Base-by-base conservation (phyloP, 352 stramenopile genomes). In the Phytopythium boreale region DNA sequence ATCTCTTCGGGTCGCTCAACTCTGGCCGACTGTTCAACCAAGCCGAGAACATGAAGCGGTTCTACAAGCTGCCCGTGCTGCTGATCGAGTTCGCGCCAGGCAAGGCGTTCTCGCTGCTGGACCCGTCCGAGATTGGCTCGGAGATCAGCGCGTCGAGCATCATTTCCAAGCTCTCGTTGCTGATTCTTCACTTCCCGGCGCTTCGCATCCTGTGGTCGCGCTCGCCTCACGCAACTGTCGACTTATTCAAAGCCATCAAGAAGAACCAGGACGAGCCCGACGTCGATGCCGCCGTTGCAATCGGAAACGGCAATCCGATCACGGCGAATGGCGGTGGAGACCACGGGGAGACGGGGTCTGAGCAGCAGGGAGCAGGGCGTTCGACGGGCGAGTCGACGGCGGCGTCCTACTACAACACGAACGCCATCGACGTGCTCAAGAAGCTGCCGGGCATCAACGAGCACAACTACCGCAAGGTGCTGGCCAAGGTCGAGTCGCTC, bases 11-110 rank as follows among this genome's bases (percentile, higher is more conserved):
- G 22, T 98, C 92, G 39, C 92, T 99, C 68, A 93, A 93, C 49
- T 98, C 89, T 39, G 97, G 97, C 6, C 75, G 97, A 59, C 81
- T 99, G 27, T 99, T 97, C 69, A 98, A 96, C 58, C 97, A 99
- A 77, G 82, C 83, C 0, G 84, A 93, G 63, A 92, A 76, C 70
- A 95, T 95, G 84, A 77, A 75, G 1, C 80, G 85, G 20, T 88
- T 83, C 68, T 95, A 95, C 62, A 84, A 93, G 76, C 88, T 80
- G 41, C 95, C 97, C 0, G 87, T 96, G 60, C 71, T 99, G n/a
- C 78, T 99, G 1, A 98, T 99, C 69, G 97, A 99, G 67, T 98
- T 98, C 63, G 79, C 85, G 24, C 78, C 90, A 62, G 88, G 93
- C 47, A 91, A 93, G 46, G 79, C 85, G 14, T 94, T 96, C 62